Conservation (phyloP, 2,329 filamentous ascomycete genomes). For the Microcyclospora tardicrescens region DNA sequence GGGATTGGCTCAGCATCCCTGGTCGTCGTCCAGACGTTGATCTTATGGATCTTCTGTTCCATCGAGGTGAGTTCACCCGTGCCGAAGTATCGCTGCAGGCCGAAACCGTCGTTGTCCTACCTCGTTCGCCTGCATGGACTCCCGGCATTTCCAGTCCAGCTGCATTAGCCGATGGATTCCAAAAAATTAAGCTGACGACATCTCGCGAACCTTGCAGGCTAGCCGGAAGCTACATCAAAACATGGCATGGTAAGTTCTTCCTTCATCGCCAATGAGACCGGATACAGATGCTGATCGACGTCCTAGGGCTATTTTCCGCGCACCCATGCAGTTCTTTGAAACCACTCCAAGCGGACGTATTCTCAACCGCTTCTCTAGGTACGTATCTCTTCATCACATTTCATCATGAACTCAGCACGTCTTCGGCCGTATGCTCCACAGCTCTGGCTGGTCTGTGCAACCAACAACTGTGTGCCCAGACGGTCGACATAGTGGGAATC, state of each 20-base stretch:
- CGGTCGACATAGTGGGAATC: neutral
- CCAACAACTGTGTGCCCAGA: too few species aligned
- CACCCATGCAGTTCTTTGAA: slow-evolving; percentile 98
- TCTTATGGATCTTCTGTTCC: slow-evolving; percentile 98
- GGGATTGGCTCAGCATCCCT: slow-evolving; percentile 75
- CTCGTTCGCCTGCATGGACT: neutral
- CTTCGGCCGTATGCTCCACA: neutral
- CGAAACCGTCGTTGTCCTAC: too few species aligned
- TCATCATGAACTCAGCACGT: neutral
- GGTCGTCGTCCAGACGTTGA: slow-evolving; percentile 82
- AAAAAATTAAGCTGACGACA: slow-evolving; percentile 4
- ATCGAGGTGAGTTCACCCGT: slow-evolving; percentile 59
- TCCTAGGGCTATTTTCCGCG: slow-evolving; percentile 72
- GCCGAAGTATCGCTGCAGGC: too few species aligned
- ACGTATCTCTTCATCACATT: slow-evolving; percentile 20
- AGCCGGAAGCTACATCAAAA: slow-evolving; percentile 92
- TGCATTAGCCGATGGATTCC: too few species aligned
- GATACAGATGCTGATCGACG: too few species aligned
- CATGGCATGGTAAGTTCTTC: slow-evolving; percentile 50
- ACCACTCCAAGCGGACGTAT: slow-evolving; percentile 94
- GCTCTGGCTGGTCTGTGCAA: neutral
- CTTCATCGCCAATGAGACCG: too few species aligned
- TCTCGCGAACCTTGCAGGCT: slow-evolving; percentile 40
- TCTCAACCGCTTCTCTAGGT: slow-evolving; percentile 90
- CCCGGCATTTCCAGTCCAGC: neutral